Base-by-base conservation (phyloP, 768 basidiomycete species). In the Clitopilus hobsonii region DNA sequence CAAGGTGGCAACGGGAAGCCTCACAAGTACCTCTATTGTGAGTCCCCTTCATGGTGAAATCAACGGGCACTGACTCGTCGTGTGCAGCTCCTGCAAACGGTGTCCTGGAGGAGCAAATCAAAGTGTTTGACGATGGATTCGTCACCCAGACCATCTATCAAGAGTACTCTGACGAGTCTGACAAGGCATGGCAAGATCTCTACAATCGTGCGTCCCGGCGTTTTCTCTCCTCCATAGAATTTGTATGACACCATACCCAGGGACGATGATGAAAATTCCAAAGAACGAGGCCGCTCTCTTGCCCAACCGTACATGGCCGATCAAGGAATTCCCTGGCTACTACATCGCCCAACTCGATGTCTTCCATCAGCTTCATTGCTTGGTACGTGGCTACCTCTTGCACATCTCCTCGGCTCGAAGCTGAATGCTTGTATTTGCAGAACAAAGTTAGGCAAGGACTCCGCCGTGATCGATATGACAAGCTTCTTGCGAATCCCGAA, bases 331-430 rank as follows among this genome's bases (percentile, higher is more conserved):
- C 26, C 56, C 63, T 30, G 62, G 61, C 3, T 54, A 66, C 36
- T 66, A 66, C 49, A 60, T 65, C 3, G 52, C 64, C 4, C 51
- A 58, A 7, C 61, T 67, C 13, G 63, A 65, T 22, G 64, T 69
- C 4, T 68, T 64, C 56, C 68, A 68, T 38, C 62, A 67, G 48
- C 57, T 68, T 11, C 68, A 68, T 54, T 70, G 69, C 49, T 41
- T 69, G 54, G 69, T 70, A 24, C 10, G n/a, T 11, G 24, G 24
- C 27, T 26, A 10, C 23, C 14, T 28, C 16, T n/a, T n/a, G n/a
- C n/a, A n/a, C n/a, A n/a, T n/a, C n/a, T 8, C n/a, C 26, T 45
- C 10, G n/a, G 53, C n/a, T 28, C 20, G 22, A 18, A 36, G 53
- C 27, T 10, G 36, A 49, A 14, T 38, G 26, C 13, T 16, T 22